Base-by-base conservation (phyloP, 2,329 filamentous ascomycete genomes). In the Hypoxylon sp. region DNA sequence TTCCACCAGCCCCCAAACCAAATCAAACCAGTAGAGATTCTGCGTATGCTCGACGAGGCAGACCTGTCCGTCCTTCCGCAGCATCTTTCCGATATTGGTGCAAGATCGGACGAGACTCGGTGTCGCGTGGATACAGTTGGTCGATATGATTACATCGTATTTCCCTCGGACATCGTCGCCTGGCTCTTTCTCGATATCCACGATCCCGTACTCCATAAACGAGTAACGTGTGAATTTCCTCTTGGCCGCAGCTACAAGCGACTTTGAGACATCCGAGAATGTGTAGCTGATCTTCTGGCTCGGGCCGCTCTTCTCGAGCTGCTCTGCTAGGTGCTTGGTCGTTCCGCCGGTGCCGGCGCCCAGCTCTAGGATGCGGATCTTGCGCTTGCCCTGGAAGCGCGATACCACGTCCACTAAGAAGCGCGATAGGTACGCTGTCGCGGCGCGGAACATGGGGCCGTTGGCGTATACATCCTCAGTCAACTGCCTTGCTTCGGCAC, bases 341-440 rank as follows among this genome's bases (percentile, higher is more conserved):
- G 83, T 84, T 0, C 80, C 81, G 2, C 83, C 82, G 0, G 81
- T 83, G 10, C 82, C 82, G 0, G 77, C 82, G 0, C 83, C 82
- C 6, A 84, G 66, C 69, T 84, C 82, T 55, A 86, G 75, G 39
- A 85, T 80, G 2, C 75, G 72, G n/a, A 82, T 67, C 2, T 73
- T 58, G 0, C 69, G 47, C n/a, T 51, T 48, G 17, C 58, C 44
- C 17, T 48, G 50, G 42, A 50, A 55, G 7, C 47, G 37, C 15
- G 10, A 39, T n/a, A 52, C 19, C 10, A 6, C 55, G 52, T 52
- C 52, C 8, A 47, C 44, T 0, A 78, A 52, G 19, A 73, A 76
- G 3, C 69, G 46, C 0, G 54, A 47, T 5, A 79, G 72, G 13
- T 73, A 67, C 7, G 60, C 56, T 1, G 71, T 77, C 0, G 65